A percentile compares a stretch with the other conserved stretches of the same genome.
These are phyloP conservation scores for Bruguiera hainesii DNA, from an alignment of 441 rosid genomes.

Conservation along the genomic window DNA sequence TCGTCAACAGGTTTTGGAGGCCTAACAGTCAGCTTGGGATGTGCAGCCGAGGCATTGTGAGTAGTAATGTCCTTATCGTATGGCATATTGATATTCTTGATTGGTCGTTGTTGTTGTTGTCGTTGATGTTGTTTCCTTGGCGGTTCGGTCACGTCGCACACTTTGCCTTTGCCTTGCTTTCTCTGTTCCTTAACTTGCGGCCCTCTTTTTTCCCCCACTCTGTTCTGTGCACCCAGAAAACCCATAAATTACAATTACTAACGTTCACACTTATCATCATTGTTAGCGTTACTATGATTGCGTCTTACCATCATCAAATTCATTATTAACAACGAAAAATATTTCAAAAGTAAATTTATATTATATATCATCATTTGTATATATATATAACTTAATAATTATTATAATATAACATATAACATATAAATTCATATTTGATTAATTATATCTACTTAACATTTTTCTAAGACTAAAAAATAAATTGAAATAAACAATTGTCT, in stretches of 20 bases:
- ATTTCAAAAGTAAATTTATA: no score
- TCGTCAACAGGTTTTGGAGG: constrained; percentile 74
- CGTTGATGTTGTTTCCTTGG: constrained; percentile 30
- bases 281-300: no score
- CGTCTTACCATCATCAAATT: no score
- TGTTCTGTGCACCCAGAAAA: constrained; percentile 23
- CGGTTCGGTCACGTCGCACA: constrained; percentile 57
- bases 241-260: neutral
- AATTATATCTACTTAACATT: no score
- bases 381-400: no score
- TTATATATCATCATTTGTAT: no score
- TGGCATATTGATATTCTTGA: neutral
- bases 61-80: constrained; percentile 24
- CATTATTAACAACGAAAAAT: no score
- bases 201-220: constrained; percentile 41
- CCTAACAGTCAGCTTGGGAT: constrained; percentile 23
- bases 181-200: constrained; percentile 52
- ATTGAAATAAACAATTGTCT: no score
- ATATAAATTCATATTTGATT: no score
- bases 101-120: neutral
- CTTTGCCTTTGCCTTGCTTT: constrained; percentile 52
- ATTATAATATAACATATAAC: no score
- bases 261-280: neutral
- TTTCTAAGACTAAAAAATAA: no score
- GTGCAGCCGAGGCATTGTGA: constrained; percentile 24